A percentile compares a stretch with the other conserved stretches of the same genome.
Conservation (phyloP, 768 basidiomycete species). For the Fistulinella prunicolor region DNA sequence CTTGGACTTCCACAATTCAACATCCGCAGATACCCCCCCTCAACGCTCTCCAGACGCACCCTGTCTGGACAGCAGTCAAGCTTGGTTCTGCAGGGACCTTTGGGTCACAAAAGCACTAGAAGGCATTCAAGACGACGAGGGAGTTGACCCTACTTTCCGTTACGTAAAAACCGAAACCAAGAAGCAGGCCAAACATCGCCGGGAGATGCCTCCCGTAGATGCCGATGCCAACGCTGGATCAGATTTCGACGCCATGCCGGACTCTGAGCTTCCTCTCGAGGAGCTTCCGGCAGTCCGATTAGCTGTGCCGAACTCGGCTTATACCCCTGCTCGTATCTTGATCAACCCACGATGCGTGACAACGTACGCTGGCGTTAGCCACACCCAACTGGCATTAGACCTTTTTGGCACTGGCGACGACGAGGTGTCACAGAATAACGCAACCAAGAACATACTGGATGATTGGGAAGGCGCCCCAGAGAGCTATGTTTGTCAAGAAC, state of each 20-base stretch:
- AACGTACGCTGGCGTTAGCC: conserved; percentile 96
- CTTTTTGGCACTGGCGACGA: conserved; percentile 80
- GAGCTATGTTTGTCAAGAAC: conserved; percentile 97
- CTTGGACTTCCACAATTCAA: conserved; percentile 76
- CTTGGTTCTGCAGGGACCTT: conserved; percentile 97
- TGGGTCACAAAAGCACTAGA: conserved; percentile 89
- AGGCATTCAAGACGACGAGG: conserved; percentile 58
- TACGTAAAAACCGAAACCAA: conserved; percentile 11
- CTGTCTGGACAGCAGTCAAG: conserved; percentile 94
- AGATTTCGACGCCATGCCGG: conserved; percentile 85
- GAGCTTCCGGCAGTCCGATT: conserved; percentile 37
- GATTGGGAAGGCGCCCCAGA: conserved; percentile 98
- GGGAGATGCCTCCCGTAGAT: conserved; percentile 43
- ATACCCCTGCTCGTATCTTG: conserved; percentile 85
- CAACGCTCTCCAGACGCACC: conserved; percentile 73
- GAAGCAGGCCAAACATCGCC: conserved; percentile 31
- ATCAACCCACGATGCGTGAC: conserved; percentile 97
- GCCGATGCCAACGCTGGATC: conserved; percentile 81
- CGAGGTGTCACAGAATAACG: conserved; percentile 47
- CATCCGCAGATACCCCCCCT: conserved; percentile 50
- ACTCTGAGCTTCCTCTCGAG: conserved; percentile 43
- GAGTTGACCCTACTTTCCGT: conserved; percentile 12
- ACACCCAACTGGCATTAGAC: conserved; percentile 93
- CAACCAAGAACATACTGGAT: conserved; percentile 75
- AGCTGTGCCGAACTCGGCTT: conserved; percentile 83